These are phyloP conservation scores for Saussurea involucrata DNA, from an alignment of 129 eudicot species.

Conservation along the genomic window DNA sequence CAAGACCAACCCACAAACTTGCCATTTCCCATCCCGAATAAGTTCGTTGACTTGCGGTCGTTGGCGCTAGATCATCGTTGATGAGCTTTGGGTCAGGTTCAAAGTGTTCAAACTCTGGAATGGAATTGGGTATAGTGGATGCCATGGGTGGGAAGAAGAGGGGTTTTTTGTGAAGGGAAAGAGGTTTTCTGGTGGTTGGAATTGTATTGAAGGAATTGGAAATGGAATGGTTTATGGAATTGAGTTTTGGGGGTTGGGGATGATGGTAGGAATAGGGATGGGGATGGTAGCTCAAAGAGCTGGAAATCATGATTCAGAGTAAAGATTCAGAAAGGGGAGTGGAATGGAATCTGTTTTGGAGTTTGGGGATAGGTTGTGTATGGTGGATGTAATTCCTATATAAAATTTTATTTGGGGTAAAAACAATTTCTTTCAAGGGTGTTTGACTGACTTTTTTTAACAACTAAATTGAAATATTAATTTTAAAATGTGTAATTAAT, in stretches of 20 bases:
- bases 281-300: conserved; percentile 42
- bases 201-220: background rate
- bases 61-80: conserved; percentile 82
- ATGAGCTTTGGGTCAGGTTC: conserved; percentile 64
- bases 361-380: conserved; percentile 29
- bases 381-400: conserved; percentile 32
- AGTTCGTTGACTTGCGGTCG: conserved; percentile 48
- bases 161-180: conserved; percentile 12
- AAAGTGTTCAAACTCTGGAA: conserved; percentile 33
- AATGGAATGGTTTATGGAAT: background rate
- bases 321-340: conserved; percentile 7
- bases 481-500: no score
- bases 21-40: conserved; percentile 84
- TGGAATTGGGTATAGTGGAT: conserved; percentile 25
- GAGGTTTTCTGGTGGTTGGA: conserved; percentile 25
- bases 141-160: conserved; percentile 40
- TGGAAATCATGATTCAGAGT: conserved; percentile 51
- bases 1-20: conserved; percentile 84
- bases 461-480: no score
- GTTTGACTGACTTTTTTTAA: background rate
- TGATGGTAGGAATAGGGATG: conserved; percentile 43
- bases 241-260: conserved; percentile 23
- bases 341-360: conserved; percentile 28
- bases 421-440: no score
- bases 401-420: background rate